These are phyloP conservation scores for Penicillium cosmopolitanum DNA, from an alignment of 495 filamentous ascomycete genomes.

Conservation along the genomic window DNA sequence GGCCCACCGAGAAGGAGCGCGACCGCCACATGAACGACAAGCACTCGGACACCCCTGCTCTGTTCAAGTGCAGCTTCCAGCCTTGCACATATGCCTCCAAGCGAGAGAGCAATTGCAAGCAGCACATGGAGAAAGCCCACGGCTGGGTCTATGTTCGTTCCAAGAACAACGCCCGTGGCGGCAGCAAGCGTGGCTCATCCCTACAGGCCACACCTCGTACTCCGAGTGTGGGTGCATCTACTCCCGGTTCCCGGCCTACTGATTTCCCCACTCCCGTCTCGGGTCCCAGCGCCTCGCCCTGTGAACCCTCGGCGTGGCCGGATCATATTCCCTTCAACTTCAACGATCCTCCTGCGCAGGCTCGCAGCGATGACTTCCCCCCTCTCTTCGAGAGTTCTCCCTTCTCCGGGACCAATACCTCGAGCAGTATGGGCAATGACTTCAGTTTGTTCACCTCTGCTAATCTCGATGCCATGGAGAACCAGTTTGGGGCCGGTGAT, in stretches of 20 bases:
- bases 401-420: slow-evolving; percentile 10
- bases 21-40: slow-evolving; percentile 96
- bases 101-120: slow-evolving; percentile 96
- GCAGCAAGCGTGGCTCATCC: slow-evolving; percentile 40
- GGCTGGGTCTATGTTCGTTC: slow-evolving; percentile 86
- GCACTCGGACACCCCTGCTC: slow-evolving; percentile 74
- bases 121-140: slow-evolving; percentile 99
- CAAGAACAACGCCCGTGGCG: slow-evolving; percentile 81
- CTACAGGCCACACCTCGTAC: slow-evolving; percentile 52
- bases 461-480: slow-evolving; percentile 53
- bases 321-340: slow-evolving; percentile 36
- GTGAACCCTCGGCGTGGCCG: slow-evolving; percentile 17
- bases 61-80: slow-evolving; percentile 81
- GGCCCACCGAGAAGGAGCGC: slow-evolving; percentile 97
- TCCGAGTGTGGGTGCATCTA: slow-evolving; percentile 56
- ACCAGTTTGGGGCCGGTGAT: slow-evolving; percentile 56
- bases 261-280: slow-evolving; percentile 34
- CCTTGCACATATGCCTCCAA: slow-evolving; percentile 94
- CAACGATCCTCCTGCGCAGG: slow-evolving; percentile 31
- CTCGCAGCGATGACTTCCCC: slow-evolving; percentile 29
- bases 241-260: slow-evolving; percentile 52
- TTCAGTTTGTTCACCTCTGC: slow-evolving; percentile 37
- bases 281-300: slow-evolving; percentile 34
- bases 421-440: slow-evolving; percentile 20
- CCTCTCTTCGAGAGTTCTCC: slow-evolving; percentile 28